phyloP scores from a whole-genome alignment of 495 filamentous ascomycete genomes.

The Parathielavia appendiculata region DNA sequence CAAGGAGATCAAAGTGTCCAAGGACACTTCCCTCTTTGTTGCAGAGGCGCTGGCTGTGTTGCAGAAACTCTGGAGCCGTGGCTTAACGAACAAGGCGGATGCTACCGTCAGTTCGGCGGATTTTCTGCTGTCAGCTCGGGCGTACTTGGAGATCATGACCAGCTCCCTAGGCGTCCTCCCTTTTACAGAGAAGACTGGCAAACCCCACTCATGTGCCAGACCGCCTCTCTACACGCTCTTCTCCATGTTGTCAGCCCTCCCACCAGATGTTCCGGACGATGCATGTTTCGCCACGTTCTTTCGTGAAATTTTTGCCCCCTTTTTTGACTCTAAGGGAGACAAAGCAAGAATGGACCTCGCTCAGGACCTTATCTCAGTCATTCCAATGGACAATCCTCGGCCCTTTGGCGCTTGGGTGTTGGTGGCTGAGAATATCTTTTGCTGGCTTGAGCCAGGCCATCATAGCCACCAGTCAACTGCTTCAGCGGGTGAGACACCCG shows the following conservation, averaged over 20 bases:
- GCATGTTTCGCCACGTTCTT: constrained; percentile 40
- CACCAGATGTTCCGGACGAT: constrained; percentile 41
- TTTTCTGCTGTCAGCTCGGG: constrained; percentile 58
- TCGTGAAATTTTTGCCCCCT: constrained; percentile 40
- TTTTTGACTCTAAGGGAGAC: constrained; percentile 40
- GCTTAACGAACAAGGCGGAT: constrained; percentile 20
- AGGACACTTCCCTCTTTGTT: constrained; percentile 73
- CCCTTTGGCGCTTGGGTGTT: constrained; percentile 42
- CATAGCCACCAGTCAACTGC: constrained; percentile 30
- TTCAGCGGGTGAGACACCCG: constrained; percentile 32
- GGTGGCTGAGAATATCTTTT: constrained; percentile 30
- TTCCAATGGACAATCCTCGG: constrained; percentile 35
- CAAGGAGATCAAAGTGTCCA: constrained; percentile 86
- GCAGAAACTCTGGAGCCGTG: constrained; percentile 58
- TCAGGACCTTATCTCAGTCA: constrained; percentile 36
- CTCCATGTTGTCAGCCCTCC: constrained; percentile 40
- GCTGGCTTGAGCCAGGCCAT: constrained; percentile 32
- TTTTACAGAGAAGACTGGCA: constrained; percentile 68
- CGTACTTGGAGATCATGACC: constrained; percentile 57
- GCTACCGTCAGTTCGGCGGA: constrained; percentile 23
- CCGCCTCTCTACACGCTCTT: constrained; percentile 49
- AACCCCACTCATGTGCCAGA: constrained; percentile 33
- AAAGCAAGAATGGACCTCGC: constrained; percentile 39
- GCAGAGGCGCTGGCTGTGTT: constrained; percentile 63
- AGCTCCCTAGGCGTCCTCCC: constrained; percentile 62